Base-by-base conservation (phyloP, 1,139 yeast species). In the Pichia sp. region DNA sequence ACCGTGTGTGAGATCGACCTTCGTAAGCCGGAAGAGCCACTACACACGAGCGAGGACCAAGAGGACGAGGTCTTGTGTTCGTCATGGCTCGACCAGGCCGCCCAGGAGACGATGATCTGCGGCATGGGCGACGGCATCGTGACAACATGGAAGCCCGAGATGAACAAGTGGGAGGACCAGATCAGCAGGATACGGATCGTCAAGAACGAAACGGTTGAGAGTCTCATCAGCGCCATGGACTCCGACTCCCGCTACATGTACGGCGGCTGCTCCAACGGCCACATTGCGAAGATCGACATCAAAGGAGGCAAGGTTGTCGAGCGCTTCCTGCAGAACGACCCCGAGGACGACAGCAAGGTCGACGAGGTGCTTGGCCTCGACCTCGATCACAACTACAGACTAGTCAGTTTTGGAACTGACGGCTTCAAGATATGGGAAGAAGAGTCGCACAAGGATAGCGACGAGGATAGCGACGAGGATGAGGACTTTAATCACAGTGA, bases 191-290 rank as follows among this genome's bases (percentile, higher is more conserved):
- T 91, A 19, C 82, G 83, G 56, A 75, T 91, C 8, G 76, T 82
- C 47, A 81, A 78, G 55, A 83, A 80, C 41, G 93, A 88, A 36
- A 85, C 95, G 19, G 79, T 91, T 19, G 98, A 91, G 65, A 77
- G 87, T 22, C 71, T 91, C 1, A 74, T 89, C 2, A 81, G 91
- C 2, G 86, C 95, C 2, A 80, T 87, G 77, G 84, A 85, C 59
- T 82, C 82, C 49, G 88, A 85, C 51, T 76, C 76, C 22, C 75
- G 76, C 54, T 77, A 81, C 49, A 82, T 86, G 2, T 87, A 89
- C 85, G 87, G 95, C 57, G 97, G 96, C 5, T 84, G 85, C 47
- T 82, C 93, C 16, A 89, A 88, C 59, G 97, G 97, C n/a, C 71
- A 75, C 30, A 74, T 89, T 31, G 82, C 82, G 61, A 78, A 87